Conservation (phyloP, 306 rosid species). For the Cicer pinnatifidum region DNA sequence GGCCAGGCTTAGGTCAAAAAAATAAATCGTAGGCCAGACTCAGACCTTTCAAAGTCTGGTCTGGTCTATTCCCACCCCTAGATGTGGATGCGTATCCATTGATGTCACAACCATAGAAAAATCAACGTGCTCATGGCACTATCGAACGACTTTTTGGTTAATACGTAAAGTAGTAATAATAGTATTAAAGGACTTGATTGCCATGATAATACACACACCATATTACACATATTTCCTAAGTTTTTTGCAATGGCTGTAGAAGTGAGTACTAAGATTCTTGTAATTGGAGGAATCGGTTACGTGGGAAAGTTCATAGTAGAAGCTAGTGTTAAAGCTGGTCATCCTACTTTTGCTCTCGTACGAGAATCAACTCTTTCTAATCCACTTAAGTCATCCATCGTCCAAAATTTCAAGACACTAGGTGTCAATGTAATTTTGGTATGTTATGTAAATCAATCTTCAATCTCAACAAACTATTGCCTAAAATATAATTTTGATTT, state of each 20-base stretch:
- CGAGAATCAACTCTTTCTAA: conserved; percentile 54
- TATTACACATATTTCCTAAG: background rate
- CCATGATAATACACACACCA: background rate
- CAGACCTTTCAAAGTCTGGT: no score
- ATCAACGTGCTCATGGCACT: no score
- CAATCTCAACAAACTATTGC: no score
- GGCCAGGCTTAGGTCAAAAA: no score
- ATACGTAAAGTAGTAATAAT: no score
- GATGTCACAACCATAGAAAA: no score
- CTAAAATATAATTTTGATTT: no score
- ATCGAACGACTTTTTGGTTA: no score
- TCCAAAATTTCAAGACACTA: conserved; percentile 49
- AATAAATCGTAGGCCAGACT: no score
- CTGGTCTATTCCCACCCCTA: no score
- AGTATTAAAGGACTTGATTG: no score
- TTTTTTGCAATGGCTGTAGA: background rate
- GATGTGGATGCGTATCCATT: no score
- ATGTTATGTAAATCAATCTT: background rate
- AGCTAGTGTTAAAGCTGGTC: conserved; percentile 61
- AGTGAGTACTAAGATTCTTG: conserved; percentile 47
- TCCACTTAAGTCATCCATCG: conserved; percentile 53
- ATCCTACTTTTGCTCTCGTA: conserved; percentile 60
- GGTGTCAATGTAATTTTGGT: conserved; percentile 62
- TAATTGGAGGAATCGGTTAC: conserved; percentile 75
- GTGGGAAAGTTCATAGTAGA: conserved; percentile 69